Conservation (phyloP, 2,329 filamentous ascomycete genomes). For the Cercospora zeina region DNA sequence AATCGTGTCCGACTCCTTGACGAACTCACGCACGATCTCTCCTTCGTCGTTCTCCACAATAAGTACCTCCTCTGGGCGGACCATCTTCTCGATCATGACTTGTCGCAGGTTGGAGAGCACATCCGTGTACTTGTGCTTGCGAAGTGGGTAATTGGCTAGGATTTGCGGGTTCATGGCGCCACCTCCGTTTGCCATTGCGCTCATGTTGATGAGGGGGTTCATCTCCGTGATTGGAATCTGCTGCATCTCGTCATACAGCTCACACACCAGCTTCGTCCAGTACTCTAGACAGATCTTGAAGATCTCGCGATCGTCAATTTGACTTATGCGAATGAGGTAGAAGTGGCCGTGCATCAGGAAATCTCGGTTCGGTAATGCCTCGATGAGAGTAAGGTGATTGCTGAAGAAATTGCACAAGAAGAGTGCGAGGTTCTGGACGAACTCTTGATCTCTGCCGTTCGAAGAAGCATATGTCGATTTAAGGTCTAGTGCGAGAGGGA, state of each 20-base stretch:
- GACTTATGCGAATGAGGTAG: constrained; percentile 95
- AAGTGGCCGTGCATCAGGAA: constrained; percentile 96
- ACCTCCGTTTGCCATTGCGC: constrained; percentile 69
- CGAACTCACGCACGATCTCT: constrained; percentile 97
- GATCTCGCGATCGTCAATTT: constrained; percentile 97
- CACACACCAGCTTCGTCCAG: constrained; percentile 97
- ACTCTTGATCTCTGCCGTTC: constrained; percentile 92
- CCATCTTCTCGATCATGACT: constrained; percentile 99
- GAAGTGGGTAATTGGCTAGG: constrained; percentile 85
- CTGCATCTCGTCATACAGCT: constrained; percentile 99
- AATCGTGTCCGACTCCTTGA: constrained; percentile 98
- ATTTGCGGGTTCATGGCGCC: constrained; percentile 81
- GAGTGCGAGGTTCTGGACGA: constrained; percentile 92
- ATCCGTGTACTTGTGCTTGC: constrained; percentile 97
- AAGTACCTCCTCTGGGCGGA: constrained; percentile 92
- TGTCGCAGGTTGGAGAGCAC: constrained; percentile 90
- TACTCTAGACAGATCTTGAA: constrained; percentile 99
- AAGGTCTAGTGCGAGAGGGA: constrained; percentile 84
- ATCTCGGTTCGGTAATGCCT: constrained; percentile 91
- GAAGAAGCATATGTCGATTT: constrained; percentile 89
- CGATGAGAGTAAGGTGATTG: constrained; percentile 88
- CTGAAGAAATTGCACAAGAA: constrained; percentile 98
- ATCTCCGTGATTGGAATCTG: constrained; percentile 88
- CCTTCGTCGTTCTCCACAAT: constrained; percentile 99
- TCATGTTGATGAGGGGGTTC: constrained; percentile 83